These are phyloP conservation scores for Moringa oleifera DNA, from an alignment of 345 rosid genomes.

Conservation along the genomic window DNA sequence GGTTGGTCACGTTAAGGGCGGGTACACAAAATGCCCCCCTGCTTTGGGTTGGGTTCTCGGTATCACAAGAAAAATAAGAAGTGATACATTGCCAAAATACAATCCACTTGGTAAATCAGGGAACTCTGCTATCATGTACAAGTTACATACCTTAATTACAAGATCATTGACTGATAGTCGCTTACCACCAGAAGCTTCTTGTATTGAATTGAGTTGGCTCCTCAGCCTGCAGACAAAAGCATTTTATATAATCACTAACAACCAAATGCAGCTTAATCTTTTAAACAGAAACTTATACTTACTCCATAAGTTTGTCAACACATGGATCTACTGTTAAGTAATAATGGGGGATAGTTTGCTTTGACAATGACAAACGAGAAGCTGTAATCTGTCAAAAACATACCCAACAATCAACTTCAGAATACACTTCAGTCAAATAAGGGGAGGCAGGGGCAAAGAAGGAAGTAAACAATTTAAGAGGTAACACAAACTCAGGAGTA, in stretches of 20 bases:
- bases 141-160: constrained; percentile 75
- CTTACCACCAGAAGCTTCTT: constrained; percentile 90
- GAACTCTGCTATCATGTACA: constrained; percentile 4
- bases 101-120: neutral
- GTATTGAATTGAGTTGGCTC: constrained; percentile 69
- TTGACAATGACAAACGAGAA: constrained; percentile 80
- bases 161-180: constrained; percentile 91
- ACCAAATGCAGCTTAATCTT: neutral
- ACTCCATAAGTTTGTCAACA: constrained; percentile 93
- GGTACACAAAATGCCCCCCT: too few relatives aligned
- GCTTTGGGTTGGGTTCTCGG: too few relatives aligned
- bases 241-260: constrained; percentile 10
- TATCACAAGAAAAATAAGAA: neutral
- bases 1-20: too few relatives aligned
- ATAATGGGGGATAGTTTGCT: constrained; percentile 98
- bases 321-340: constrained; percentile 87
- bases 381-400: constrained; percentile 71
- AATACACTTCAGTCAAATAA: too few relatives aligned
- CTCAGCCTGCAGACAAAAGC: constrained; percentile 54
- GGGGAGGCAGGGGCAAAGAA: too few relatives aligned
- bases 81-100: neutral
- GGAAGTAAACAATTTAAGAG: neutral
- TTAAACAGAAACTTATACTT: constrained; percentile 17
- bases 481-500: too few relatives aligned
- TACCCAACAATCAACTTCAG: constrained; percentile 17